Evolutionary conservation across 441 rosid species (phyloP).

Genomic region (Cnidoscolus chayamansa): DNA sequence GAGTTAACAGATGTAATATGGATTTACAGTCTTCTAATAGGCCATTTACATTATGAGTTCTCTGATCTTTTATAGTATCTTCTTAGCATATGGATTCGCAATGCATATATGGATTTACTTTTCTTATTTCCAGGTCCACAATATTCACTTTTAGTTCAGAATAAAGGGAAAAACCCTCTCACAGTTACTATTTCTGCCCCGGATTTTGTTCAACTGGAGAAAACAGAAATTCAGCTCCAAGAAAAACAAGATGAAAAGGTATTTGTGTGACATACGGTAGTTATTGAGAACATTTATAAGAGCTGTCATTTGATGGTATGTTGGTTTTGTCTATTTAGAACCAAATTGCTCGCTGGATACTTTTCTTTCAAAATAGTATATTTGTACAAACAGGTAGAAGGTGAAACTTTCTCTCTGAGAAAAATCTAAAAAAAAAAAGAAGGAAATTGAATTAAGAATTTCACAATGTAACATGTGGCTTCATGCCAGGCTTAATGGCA

Average conservation of each 20-base stretch:
- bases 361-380: neutral
- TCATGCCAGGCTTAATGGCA: neutral
- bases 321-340: neutral
- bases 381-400: neutral
- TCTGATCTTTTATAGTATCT: neutral
- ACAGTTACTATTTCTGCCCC: constrained; percentile 56
- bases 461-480: neutral
- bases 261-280: neutral
- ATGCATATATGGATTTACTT: constrained; percentile 16
- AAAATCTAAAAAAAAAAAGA: neutral
- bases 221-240: constrained; percentile 43
- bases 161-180: constrained; percentile 50
- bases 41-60: neutral
- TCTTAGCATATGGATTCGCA: neutral
- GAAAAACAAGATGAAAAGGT: constrained; percentile 54
- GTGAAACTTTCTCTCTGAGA: neutral
- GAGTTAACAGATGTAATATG: neutral
- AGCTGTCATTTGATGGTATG: neutral
- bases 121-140: constrained; percentile 49
- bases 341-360: neutral
- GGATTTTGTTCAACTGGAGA: constrained; percentile 42
- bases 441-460: neutral
- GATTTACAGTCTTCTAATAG: too few relatives aligned
- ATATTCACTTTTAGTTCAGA: constrained; percentile 63
- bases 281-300: constrained; percentile 2